Base-by-base conservation (phyloP, 2,329 filamentous ascomycete genomes). In the Grosmannia clavigera region DNA sequence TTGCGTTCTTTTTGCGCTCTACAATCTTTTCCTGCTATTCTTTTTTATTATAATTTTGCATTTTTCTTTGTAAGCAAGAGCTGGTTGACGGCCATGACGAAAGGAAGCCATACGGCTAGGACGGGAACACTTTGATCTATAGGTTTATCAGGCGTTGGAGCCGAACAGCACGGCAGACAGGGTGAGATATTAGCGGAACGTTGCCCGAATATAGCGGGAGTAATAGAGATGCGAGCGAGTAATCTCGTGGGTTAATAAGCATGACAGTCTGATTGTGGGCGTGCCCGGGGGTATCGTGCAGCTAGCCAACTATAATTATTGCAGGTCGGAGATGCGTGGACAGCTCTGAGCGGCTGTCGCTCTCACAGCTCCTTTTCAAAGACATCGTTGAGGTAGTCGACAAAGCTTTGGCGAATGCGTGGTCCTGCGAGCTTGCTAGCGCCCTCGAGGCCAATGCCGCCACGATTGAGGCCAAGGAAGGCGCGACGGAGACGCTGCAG, bases 401-500 rank as follows among this genome's bases (percentile, higher is more conserved):
- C 83, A 69, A 88, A 88, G 40, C 79, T 81, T 68, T 83, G 81
- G 62, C 79, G 76, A 66, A 87, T 76, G 65, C 82, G 78, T 33
- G 75, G 75, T 2, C 76, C 78, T 6, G 74, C 75, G 70, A 83
- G 72, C 64, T 78, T 81, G 1, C 79, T 78, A 3, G 82, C 77
- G 1, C 72, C 74, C 65, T 84, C 82, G 60, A 77, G 73, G 55
- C 76, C 83, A 62, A 82, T 91, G 68, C 78, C 87, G 67, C 74
- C 90, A 57, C 90, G 77, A 66, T 92, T 92, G 70, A 95, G 71
- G 5, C 79, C 81, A 66, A 92, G 84, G 72, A 89, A 95, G 56
- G 90, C 88, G 67, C 90, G 80, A 62, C 90, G 78, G 66, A 92
- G 74, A 64, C 90, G 79, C 73, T 95, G 90, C 65, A 95, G 74